phyloP scores from a whole-genome alignment of 2,329 filamentous ascomycete species.

The Aspergillus glaucus region DNA sequence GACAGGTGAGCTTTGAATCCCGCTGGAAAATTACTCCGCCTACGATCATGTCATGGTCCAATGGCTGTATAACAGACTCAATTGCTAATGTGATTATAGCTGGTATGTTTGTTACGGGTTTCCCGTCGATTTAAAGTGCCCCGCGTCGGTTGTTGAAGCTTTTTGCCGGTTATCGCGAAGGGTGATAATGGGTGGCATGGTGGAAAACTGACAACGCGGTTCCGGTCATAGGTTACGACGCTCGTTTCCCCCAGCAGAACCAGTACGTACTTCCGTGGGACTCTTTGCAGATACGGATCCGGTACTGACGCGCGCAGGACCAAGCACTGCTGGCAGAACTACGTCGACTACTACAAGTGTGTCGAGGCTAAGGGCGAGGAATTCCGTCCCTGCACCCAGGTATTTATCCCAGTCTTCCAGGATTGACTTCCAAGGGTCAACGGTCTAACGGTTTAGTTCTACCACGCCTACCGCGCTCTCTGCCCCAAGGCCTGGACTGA shows the following conservation, averaged over 20 bases:
- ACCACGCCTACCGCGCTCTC: conserved; percentile 90
- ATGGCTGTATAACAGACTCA: conserved; percentile 23
- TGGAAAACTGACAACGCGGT: conserved; percentile 26
- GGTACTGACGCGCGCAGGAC: conserved; percentile 43
- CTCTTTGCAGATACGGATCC: not conserved
- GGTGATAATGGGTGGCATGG: conserved; percentile 3
- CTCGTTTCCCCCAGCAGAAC: conserved; percentile 97
- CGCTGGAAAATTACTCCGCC: not conserved
- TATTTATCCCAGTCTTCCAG: conserved; percentile 38
- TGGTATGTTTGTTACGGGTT: conserved; percentile 37
- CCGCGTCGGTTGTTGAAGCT: conserved; percentile 5
- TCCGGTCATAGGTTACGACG: conserved; percentile 74
- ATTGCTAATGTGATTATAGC: conserved; percentile 42
- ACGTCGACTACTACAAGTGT: conserved; percentile 99
- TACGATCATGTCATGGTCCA: conserved; percentile 5
- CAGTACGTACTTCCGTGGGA: conserved; percentile 34
- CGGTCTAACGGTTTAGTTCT: conserved; percentile 59
- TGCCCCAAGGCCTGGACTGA: conserved; percentile 92
- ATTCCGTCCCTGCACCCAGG: conserved; percentile 94
- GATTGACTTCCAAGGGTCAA: not conserved
- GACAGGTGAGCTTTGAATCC: conserved; percentile 63
- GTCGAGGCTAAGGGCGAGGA: conserved; percentile 97
- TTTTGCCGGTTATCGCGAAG: not conserved
- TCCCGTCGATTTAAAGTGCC: conserved; percentile 7
- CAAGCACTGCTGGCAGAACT: conserved; percentile 99